Evolutionary conservation across 306 rosid species (phyloP), one percentile per base, ranked within the genome.

Genomic region (Sophora flavescens): DNA sequence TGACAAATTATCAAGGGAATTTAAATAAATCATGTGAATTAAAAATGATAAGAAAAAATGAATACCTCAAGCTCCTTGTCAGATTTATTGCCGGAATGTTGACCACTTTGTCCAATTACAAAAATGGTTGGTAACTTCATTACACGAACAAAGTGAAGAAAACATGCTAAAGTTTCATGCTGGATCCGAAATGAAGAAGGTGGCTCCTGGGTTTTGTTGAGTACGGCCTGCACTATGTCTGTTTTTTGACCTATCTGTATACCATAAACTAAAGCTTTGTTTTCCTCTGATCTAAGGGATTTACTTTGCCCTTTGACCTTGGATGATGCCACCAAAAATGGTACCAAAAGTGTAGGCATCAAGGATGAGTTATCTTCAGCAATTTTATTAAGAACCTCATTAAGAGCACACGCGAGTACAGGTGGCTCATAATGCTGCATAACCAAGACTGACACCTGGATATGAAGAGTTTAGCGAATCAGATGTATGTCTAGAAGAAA

Each of bases 401-500:
- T 82, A 41, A 93, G 63, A 57, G 93, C 97, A 60, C 98, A 91
- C 48, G 88, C 90, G 61, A 91, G 88, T 52, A 86, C 60, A 13
- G 98, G 98, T 22, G 93, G 87, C 74, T 86, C 97, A 45, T 85
- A 85, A 68, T 66, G 83, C 82, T 89, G 85, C 91, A 93, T 70
- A 58, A 84, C 81, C 81, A 93, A 72, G 60, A 90, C 15, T 6
- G 96, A 89, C 18, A 90, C 91, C 98, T 93, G 88, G 77, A 22
- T 48, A 75, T 38, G 70, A 67, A 69, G 58, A 75, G 68, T 56
- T 66, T 41, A 48, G 36, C 54, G 63, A 64, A 79, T 75, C 60
- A 33, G 53, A 70, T 64, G 35, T 48, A 50, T 9, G 15, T 58
- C 35, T 57, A 67, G 61, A 16, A 77, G 28, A 15, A 77, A 13